Evolutionary conservation across 1,284 basidiomycete genomes (phyloP).

Genomic region (Prillingera fragicola): DNA sequence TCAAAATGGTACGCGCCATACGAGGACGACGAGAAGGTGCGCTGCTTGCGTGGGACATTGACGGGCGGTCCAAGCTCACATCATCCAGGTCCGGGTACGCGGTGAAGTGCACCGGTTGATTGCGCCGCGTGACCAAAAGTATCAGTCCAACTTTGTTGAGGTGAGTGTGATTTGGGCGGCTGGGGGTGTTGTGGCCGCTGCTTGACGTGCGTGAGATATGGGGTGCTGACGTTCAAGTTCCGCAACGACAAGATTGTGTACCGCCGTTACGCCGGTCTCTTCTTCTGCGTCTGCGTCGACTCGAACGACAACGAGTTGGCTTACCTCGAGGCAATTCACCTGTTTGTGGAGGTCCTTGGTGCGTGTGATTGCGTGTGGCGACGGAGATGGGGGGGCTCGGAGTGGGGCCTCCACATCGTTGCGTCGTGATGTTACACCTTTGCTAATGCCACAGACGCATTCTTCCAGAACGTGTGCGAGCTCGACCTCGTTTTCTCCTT

Average conservation of each 20-base stretch:
- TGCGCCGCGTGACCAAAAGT: slow-evolving; percentile 96
- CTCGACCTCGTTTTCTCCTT: slow-evolving; percentile 97
- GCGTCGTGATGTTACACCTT: too few relatives aligned
- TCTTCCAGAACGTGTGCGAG: slow-evolving; percentile 98
- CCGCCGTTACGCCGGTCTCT: slow-evolving; percentile 90
- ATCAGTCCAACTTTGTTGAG: slow-evolving; percentile 98
- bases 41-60: slow-evolving; percentile 19
- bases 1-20: slow-evolving; percentile 98
- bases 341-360: slow-evolving; percentile 98
- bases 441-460: slow-evolving; percentile 64
- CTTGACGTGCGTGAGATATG: background rate
- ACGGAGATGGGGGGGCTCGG: too few relatives aligned
- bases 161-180: slow-evolving; percentile 51
- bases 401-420: too few relatives aligned
- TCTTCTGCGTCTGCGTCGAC: slow-evolving; percentile 96
- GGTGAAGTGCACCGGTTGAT: slow-evolving; percentile 94
- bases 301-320: slow-evolving; percentile 97
- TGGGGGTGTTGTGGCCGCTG: background rate
- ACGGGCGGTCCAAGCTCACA: background rate
- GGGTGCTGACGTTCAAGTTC: slow-evolving; percentile 57
- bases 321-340: slow-evolving; percentile 93
- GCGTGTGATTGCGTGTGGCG: slow-evolving; percentile 33
- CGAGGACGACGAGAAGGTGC: slow-evolving; percentile 90
- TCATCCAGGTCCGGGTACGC: slow-evolving; percentile 69
- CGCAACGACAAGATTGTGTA: slow-evolving; percentile 94